phyloP scores from a whole-genome alignment of 257 asterid genomes.

The Echium plantagineum region DNA sequence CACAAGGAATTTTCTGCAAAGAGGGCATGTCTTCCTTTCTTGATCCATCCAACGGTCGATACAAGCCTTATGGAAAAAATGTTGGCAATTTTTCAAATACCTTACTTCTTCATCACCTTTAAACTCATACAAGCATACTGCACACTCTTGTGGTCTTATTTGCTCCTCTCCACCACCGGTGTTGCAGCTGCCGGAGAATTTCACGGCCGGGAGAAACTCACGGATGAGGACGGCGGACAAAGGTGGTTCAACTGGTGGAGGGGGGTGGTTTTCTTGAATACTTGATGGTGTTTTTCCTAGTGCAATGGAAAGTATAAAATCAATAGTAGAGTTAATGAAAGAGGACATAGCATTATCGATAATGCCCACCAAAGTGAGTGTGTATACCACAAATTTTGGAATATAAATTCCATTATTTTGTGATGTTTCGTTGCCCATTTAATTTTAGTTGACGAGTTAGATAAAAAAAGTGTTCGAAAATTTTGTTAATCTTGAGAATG shows the following conservation, averaged over 20 bases:
- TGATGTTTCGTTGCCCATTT: neutral
- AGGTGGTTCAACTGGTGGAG: conserved; percentile 8
- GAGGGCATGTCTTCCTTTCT: conserved; percentile 22
- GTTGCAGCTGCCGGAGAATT: conserved; percentile 7
- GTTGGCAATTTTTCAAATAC: conserved; percentile 24
- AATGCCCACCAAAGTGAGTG: neutral
- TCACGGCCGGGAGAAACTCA: conserved; percentile 18
- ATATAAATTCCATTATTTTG: neutral
- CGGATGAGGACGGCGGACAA: conserved; percentile 20
- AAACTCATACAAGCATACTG: conserved; percentile 23
- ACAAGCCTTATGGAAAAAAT: conserved; percentile 22
- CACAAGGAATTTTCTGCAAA: conserved; percentile 20
- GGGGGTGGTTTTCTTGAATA: conserved; percentile 11
- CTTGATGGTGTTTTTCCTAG: conserved; percentile 12
- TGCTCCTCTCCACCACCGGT: neutral
- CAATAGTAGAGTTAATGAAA: neutral
- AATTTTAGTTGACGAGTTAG: no score
- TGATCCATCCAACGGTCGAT: conserved; percentile 32
- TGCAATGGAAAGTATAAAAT: neutral
- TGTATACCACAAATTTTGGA: neutral
- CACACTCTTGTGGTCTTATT: conserved; percentile 17
- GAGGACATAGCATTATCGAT: neutral
- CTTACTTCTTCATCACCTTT: conserved; percentile 22
- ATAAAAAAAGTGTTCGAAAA: neutral
- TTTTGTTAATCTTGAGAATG: no score